Conservation (phyloP, 2,329 filamentous ascomycete species). For the Pyricularia sp. region DNA sequence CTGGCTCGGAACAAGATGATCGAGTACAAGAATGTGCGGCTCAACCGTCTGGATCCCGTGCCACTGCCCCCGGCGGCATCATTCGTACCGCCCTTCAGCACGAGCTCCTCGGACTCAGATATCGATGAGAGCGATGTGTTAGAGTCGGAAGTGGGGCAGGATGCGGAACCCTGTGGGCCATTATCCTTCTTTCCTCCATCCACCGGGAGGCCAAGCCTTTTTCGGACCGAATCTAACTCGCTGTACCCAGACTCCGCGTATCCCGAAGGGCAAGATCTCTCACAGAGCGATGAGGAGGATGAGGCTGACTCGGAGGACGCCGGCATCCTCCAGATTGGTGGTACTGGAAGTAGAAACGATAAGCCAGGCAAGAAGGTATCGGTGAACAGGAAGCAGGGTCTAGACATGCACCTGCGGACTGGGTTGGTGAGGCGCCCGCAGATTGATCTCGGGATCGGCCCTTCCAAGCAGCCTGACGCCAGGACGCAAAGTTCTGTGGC, state of each 20-base stretch:
- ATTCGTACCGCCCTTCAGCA: constrained; percentile 35
- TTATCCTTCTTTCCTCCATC: neutral
- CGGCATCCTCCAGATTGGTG: neutral
- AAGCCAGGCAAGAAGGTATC: neutral
- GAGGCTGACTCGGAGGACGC: constrained; percentile 6
- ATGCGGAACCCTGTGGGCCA: neutral
- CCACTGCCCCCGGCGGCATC: constrained; percentile 38
- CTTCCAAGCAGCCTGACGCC: neutral
- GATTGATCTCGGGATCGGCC: neutral
- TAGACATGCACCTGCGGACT: neutral
- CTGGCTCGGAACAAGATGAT: constrained; percentile 15
- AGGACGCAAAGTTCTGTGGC: constrained; percentile 24
- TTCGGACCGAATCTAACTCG: constrained; percentile 20
- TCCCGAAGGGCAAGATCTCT: constrained; percentile 24
- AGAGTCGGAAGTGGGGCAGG: constrained; percentile 15
- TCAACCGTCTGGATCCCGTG: constrained; percentile 31
- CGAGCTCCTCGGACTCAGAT: constrained; percentile 18
- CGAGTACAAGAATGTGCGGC: constrained; percentile 29
- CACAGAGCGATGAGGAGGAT: constrained; percentile 25
- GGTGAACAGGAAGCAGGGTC: neutral
- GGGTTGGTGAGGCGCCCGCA: neutral
- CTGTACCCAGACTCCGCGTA: constrained; percentile 25
- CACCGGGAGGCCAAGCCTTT: neutral
- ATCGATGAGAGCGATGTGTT: constrained; percentile 10
- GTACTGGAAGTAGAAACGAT: neutral